A percentile compares a stretch with the other conserved stretches of the same genome.
phyloP scores from a whole-genome alignment of 495 filamentous ascomycete species.

The Cercophora scortea region DNA sequence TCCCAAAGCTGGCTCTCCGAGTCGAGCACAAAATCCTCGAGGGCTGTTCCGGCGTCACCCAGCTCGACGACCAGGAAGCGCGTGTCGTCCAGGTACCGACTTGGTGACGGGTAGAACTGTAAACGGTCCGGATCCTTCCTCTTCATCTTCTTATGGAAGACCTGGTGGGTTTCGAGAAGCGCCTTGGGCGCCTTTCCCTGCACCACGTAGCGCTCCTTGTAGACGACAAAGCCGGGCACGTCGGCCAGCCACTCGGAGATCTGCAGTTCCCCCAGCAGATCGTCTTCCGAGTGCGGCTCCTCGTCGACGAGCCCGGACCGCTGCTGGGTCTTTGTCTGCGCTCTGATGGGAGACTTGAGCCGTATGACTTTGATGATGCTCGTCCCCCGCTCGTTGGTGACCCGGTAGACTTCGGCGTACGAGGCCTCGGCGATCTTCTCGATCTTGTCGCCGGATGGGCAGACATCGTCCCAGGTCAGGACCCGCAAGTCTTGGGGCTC shows the following conservation, averaged over 20 bases:
- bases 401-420: conserved; percentile 60
- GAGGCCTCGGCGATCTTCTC: conserved; percentile 63
- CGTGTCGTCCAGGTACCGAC: conserved; percentile 55
- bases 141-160: conserved; percentile 53
- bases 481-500: conserved; percentile 18
- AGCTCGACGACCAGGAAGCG: conserved; percentile 80
- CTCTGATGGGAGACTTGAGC: conserved; percentile 37
- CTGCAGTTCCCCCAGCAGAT: conserved; percentile 51
- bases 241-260: conserved; percentile 70
- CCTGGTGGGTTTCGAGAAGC: conserved; percentile 56
- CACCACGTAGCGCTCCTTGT: conserved; percentile 68
- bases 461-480: conserved; percentile 44
- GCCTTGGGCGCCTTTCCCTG: conserved; percentile 56
- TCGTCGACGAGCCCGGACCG: conserved; percentile 40
- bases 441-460: conserved; percentile 39
- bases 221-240: conserved; percentile 87
- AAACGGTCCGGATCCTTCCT: conserved; percentile 49
- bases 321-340: conserved; percentile 38
- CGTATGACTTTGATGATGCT: conserved; percentile 49
- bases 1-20: conserved; percentile 65
- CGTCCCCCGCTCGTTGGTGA: conserved; percentile 39
- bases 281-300: conserved; percentile 35
- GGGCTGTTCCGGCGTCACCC: conserved; percentile 72
- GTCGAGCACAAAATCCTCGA: conserved; percentile 54
- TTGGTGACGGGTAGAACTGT: conserved; percentile 58